Conservation (phyloP, 441 rosid species). For the Populus tomentosa region DNA sequence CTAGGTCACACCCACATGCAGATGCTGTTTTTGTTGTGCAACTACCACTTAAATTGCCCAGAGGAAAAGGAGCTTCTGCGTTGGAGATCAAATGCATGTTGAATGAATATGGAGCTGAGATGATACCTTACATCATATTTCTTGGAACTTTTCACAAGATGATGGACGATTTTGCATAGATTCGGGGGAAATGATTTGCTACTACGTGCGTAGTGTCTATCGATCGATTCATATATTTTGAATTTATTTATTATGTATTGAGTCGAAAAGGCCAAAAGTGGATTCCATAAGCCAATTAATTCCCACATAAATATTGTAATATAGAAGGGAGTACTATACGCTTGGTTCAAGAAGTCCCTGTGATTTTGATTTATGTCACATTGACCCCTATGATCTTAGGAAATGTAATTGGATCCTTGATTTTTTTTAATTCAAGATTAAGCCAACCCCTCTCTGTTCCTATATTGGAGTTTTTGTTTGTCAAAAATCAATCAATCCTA, state of each 20-base stretch:
- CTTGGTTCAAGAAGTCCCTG: background rate
- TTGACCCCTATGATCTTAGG: background rate
- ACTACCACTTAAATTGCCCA: background rate
- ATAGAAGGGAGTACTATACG: background rate
- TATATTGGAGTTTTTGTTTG: too few species aligned
- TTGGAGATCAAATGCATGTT: background rate
- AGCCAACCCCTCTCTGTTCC: too few species aligned
- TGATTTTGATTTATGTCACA: background rate
- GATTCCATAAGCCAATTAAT: background rate
- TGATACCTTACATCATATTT: background rate
- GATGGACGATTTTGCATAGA: background rate
- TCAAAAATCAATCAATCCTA: too few species aligned
- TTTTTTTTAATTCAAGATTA: background rate
- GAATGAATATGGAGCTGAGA: background rate
- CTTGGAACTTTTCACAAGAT: background rate
- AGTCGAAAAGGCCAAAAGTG: background rate
- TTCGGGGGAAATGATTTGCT: background rate
- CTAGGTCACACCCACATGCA: slow-evolving; percentile 20
- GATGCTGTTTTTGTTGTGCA: background rate
- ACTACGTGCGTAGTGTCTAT: background rate
- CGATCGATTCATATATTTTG: background rate
- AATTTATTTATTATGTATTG: background rate
- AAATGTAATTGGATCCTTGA: background rate
- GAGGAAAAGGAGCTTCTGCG: background rate
- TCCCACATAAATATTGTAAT: background rate